Percentiles rank a stretch among this genome's conserved stretches.
These are phyloP conservation scores for Hypoxylon fuscum DNA, from an alignment of 495 filamentous ascomycete species.

Conservation along the genomic window DNA sequence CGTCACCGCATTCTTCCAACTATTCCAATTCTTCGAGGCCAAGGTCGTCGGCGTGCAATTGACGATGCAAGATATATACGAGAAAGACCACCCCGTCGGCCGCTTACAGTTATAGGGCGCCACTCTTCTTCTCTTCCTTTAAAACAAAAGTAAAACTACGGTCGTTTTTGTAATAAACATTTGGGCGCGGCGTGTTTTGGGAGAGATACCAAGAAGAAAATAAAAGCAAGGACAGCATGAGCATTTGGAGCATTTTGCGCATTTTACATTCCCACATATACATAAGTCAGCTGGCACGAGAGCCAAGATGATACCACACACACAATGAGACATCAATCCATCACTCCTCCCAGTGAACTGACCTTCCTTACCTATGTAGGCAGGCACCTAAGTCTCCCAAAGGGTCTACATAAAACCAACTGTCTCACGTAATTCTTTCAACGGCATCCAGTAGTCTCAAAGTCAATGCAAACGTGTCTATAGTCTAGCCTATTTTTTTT, in stretches of 20 bases:
- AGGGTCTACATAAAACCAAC: too few species aligned
- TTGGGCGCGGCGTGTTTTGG: slow-evolving; percentile 13
- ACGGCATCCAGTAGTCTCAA: too few species aligned
- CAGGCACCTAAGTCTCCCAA: too few species aligned
- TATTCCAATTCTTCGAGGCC: slow-evolving; percentile 44
- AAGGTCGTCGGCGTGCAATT: slow-evolving; percentile 41
- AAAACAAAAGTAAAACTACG: slow-evolving; percentile 9
- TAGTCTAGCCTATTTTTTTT: too few species aligned
- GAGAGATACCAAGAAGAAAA: slow-evolving; percentile 34
- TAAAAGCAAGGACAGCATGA: slow-evolving; percentile 5
- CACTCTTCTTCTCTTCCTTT: slow-evolving; percentile 15
- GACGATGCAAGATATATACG: slow-evolving; percentile 41
- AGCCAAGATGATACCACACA: slow-evolving; percentile 37
- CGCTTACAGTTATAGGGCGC: slow-evolving; percentile 36
- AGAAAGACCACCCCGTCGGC: slow-evolving; percentile 35
- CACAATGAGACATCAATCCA: slow-evolving; percentile 28
- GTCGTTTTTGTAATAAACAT: slow-evolving; percentile 38
- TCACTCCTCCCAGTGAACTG: slow-evolving; percentile 12
- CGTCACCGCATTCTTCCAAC: slow-evolving; percentile 36
- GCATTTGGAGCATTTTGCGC: slow-evolving; percentile 30
- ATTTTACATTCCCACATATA: slow-evolving; percentile 16
- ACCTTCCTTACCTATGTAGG: too few species aligned
- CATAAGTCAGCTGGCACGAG: slow-evolving; percentile 11
- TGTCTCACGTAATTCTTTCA: too few species aligned
- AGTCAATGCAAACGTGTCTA: too few species aligned